phyloP scores from a whole-genome alignment of 208 protist species.

The Wallacemonas rigidus region DNA sequence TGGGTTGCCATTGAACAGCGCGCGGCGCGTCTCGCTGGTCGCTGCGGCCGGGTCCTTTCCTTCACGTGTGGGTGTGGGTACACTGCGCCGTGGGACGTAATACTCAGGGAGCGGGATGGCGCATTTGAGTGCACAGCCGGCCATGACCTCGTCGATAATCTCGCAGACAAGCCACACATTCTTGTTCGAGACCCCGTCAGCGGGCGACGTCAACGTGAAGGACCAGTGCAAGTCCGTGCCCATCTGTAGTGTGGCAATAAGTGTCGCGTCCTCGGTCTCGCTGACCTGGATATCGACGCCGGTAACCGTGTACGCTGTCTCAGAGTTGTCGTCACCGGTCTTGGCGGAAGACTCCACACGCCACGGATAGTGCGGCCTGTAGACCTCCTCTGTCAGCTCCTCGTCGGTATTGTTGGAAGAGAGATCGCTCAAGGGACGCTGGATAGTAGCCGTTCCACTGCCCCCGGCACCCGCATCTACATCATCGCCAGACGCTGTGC shows the following conservation, averaged over 20 bases:
- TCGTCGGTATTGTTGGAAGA: slow-evolving; percentile 1
- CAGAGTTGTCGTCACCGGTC: neutral
- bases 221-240: neutral
- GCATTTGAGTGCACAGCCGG: slow-evolving; percentile 1
- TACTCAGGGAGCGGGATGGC: neutral
- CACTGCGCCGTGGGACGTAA: too few relatives aligned
- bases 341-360: slow-evolving; percentile 2
- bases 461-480: too few relatives aligned
- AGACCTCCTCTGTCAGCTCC: slow-evolving; percentile 11
- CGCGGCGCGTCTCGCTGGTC: slow-evolving; percentile 1
- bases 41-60: neutral
- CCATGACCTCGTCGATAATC: slow-evolving; percentile 15
- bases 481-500: too few relatives aligned
- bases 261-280: slow-evolving; percentile 16
- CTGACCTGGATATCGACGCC: slow-evolving; percentile 13
- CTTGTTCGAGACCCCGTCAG: neutral
- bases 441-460: neutral
- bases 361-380: slow-evolving; percentile 10
- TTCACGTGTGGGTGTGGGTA: too few relatives aligned
- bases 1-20: neutral
- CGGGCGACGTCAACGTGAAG: slow-evolving; percentile 7
- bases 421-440: neutral
- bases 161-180: slow-evolving; percentile 18
- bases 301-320: neutral
- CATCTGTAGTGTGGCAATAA: slow-evolving; percentile 4